Evolutionary conservation across 805 yeast species (phyloP), one percentile per base, ranked within the genome.

Genomic region (Candida insectorum): DNA sequence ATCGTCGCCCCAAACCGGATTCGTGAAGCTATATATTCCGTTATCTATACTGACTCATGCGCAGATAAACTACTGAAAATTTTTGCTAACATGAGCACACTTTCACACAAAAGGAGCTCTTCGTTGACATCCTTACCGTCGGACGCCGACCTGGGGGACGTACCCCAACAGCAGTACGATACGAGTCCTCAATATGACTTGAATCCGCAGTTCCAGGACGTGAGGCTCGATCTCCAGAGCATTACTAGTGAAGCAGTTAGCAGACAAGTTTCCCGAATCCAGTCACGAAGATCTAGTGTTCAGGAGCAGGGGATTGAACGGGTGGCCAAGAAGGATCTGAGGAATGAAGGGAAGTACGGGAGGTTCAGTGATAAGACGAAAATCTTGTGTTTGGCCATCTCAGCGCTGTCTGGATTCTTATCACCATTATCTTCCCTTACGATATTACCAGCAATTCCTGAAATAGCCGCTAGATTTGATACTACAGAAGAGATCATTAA

Each of bases 381-480:
- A 30, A n/a, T 18, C 4, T 24, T 40, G 7, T 51, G 43, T 29
- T 39, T 51, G 12, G 19, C 38, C 5, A 32, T 49, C 5, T 46
- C 49, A 2, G 41, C 53, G 2, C 17, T 47, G 18, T 41, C 58
- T 5, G 62, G 73, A 27, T 69, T 71, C 39, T 47, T 71, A 23
- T 58, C 78, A 4, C 75, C 78, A 3, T 41, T 67, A 34, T 56
- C 68, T 2, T 56, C 68, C 4, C 49, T 70, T 42, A 65, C 75
- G 4, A 65, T 71, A 39, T 48, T 74, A 13, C 81, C 81, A 6
- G 78, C 79, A 2, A 70, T 74, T 9, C 61, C 75, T 1, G 65
- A 61, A 33, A 69, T 76, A 28, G 76, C 81, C 1, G 41, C 45
- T 4, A 46, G 52, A 13, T 70, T 74, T 48, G 36, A 66, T 36